phyloP scores from a whole-genome alignment of 306 rosid species.

The Trifolium pratense region DNA sequence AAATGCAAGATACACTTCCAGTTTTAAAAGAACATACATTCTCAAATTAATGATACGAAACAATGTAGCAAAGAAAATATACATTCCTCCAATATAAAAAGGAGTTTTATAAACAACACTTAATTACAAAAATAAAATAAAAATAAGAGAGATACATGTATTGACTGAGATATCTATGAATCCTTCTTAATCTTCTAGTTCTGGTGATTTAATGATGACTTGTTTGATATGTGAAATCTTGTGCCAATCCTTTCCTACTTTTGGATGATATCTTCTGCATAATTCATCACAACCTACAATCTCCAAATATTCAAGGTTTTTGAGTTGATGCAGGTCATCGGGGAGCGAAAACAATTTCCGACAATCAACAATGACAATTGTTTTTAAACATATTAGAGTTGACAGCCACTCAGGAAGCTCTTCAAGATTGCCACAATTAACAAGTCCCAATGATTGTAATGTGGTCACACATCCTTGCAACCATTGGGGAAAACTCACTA shows the following conservation, averaged over 20 bases:
- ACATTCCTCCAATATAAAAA: too few species aligned
- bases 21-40: too few species aligned
- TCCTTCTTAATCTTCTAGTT: neutral
- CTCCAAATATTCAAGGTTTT: neutral
- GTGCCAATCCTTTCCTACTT: neutral
- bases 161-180: neutral
- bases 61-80: too few species aligned
- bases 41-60: too few species aligned
- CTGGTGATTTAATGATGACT: neutral
- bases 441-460: neutral
- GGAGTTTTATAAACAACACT: too few species aligned
- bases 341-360: constrained; percentile 2
- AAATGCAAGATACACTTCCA: too few species aligned
- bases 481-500: constrained; percentile 25
- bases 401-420: constrained; percentile 24
- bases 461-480: neutral
- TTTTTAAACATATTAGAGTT: neutral
- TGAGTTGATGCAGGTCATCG: neutral
- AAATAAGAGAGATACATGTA: neutral
- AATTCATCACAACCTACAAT: neutral
- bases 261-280: neutral
- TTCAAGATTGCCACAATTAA: neutral
- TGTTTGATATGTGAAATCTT: constrained; percentile 19
- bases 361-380: neutral
- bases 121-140: too few species aligned